Conservation (phyloP, 2,329 filamentous ascomycete genomes). For the Periconia digitata region DNA sequence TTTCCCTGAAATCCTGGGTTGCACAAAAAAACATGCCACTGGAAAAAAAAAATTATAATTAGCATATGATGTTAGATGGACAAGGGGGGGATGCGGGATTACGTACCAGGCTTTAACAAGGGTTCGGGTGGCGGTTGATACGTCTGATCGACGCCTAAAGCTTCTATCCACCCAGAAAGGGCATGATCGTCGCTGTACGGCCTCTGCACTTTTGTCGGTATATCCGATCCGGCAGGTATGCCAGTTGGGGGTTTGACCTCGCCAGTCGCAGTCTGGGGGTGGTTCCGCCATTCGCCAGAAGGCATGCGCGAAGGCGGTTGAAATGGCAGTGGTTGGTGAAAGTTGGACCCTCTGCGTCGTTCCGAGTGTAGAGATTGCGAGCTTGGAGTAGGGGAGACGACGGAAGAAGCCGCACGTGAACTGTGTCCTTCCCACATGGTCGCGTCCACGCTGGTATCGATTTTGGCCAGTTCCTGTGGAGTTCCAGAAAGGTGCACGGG, state of each 20-base stretch:
- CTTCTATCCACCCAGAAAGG: slow-evolving; percentile 84
- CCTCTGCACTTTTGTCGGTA: slow-evolving; percentile 58
- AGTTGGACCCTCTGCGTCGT: slow-evolving; percentile 44
- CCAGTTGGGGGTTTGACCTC: slow-evolving; percentile 51
- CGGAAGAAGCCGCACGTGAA: slow-evolving; percentile 60
- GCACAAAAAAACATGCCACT: slow-evolving; percentile 87
- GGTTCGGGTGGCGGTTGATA: slow-evolving; percentile 80
- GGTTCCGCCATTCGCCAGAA: slow-evolving; percentile 60
- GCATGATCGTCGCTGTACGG: slow-evolving; percentile 63
- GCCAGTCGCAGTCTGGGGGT: slow-evolving; percentile 55
- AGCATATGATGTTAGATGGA: slow-evolving; percentile 23
- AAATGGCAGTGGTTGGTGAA: slow-evolving; percentile 49
- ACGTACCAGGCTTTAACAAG: slow-evolving; percentile 65
- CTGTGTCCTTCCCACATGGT: slow-evolving; percentile 52
- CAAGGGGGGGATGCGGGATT: slow-evolving; percentile 7
- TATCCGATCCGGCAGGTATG: slow-evolving; percentile 51
- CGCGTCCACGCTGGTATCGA: slow-evolving; percentile 47
- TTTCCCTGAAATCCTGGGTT: slow-evolving; percentile 55
- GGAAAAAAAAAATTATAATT: slow-evolving; percentile 31
- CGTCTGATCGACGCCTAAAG: slow-evolving; percentile 80
- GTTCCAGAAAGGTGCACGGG: slow-evolving; percentile 75
- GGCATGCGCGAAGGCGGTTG: slow-evolving; percentile 47
- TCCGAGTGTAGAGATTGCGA: slow-evolving; percentile 48
- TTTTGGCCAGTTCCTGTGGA: slow-evolving; percentile 60
- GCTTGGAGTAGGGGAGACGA: slow-evolving; percentile 54